Conservation (phyloP, 169 alveolate species). For the Cryptosporidium meleagridis region DNA sequence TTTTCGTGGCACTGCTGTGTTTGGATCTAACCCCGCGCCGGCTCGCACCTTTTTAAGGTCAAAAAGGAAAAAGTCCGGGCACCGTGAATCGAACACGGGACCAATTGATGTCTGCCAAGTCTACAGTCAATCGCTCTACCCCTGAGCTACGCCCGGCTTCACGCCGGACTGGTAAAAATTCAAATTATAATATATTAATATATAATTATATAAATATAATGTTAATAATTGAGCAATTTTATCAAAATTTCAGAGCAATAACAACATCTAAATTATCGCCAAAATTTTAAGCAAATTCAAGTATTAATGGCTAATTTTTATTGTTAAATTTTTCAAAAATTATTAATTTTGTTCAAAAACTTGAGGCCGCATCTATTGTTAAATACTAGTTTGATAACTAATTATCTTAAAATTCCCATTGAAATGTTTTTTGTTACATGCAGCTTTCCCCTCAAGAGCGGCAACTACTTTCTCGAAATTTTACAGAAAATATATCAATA, state of each 20-base stretch:
- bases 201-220: background rate
- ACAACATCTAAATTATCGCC: no score
- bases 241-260: no score
- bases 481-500: background rate
- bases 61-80: conserved; percentile 56
- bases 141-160: conserved; percentile 76
- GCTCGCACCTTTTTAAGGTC: no score
- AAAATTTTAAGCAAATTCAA: background rate
- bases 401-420: background rate
- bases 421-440: background rate
- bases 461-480: background rate
- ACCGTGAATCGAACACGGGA: conserved; percentile 78
- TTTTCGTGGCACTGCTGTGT: no score
- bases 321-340: background rate
- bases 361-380: background rate
- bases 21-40: no score
- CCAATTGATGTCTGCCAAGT: conserved; percentile 77
- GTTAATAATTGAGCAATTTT: no score
- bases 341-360: no score
- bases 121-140: conserved; percentile 77
- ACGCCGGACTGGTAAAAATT: fast-evolving
- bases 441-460: conserved; percentile 37
- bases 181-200: background rate
- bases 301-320: no score
- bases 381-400: background rate